These are phyloP conservation scores for Linnemannia hyalina DNA, from an alignment of 192 early-diverging fungal species.

Conservation along the genomic window DNA sequence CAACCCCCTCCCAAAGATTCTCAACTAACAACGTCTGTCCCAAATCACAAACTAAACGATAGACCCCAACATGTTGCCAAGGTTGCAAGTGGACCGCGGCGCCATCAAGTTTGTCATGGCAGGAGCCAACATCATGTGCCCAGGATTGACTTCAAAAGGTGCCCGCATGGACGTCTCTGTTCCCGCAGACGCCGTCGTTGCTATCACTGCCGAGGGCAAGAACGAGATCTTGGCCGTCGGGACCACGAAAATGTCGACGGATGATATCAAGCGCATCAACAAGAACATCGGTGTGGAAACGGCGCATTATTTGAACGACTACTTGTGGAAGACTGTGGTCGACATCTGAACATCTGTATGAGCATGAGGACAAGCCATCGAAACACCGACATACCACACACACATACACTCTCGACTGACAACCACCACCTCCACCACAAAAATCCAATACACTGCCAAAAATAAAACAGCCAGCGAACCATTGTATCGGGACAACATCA, in stretches of 20 bases:
- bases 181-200: constrained; percentile 80
- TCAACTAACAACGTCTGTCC: no score
- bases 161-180: constrained; percentile 85
- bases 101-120: constrained; percentile 98
- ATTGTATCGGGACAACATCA: background rate
- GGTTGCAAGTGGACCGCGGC: constrained; percentile 93
- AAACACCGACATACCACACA: background rate
- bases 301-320: constrained; percentile 90
- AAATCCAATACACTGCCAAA: background rate
- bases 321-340: constrained; percentile 75
- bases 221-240: constrained; percentile 95
- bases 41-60: background rate
- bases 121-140: constrained; percentile 99
- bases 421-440: no score
- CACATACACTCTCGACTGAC: background rate
- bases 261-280: constrained; percentile 88
- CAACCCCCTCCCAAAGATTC: no score
- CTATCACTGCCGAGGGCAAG: constrained; percentile 96
- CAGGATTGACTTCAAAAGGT: constrained; percentile 95
- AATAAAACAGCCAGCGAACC: background rate
- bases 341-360: constrained; percentile 36
- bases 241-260: constrained; percentile 86
- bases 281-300: constrained; percentile 93
- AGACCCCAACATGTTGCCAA: constrained; percentile 93
- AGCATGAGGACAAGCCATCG: background rate